Percentiles rank a stretch among this genome's conserved stretches.
These are phyloP conservation scores for Aspergillus diversus DNA, from an alignment of 495 filamentous ascomycete species.

Conservation along the genomic window DNA sequence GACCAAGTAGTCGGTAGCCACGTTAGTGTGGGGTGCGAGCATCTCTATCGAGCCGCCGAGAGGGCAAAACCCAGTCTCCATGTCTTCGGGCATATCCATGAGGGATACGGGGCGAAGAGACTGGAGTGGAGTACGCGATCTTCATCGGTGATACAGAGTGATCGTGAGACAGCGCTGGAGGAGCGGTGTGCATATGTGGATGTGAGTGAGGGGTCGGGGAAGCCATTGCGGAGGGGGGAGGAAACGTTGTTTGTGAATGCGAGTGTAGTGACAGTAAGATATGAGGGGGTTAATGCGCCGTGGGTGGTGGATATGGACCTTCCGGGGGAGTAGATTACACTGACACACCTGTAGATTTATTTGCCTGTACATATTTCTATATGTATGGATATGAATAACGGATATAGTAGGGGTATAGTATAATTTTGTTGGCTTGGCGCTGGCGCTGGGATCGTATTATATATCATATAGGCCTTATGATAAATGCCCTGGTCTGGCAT, in stretches of 20 bases:
- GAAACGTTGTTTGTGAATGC: conserved; percentile 79
- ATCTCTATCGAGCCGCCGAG: conserved; percentile 47
- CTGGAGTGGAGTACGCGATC: conserved; percentile 52
- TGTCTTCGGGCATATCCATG: conserved; percentile 68
- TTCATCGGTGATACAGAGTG: conserved; percentile 23
- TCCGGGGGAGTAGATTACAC: background rate
- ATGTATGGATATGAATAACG: too few species aligned
- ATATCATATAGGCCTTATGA: too few species aligned
- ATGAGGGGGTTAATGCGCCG: conserved; percentile 56
- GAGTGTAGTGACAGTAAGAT: conserved; percentile 57
- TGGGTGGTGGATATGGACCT: conserved; percentile 68
- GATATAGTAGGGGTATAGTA: too few species aligned
- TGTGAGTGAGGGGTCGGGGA: conserved; percentile 35
- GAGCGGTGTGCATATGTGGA: conserved; percentile 48
- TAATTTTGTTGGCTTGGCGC: too few species aligned
- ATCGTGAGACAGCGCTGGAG: conserved; percentile 46
- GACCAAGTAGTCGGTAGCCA: conserved; percentile 46
- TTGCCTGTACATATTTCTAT: too few species aligned
- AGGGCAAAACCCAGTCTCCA: conserved; percentile 54
- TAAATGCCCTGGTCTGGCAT: too few species aligned
- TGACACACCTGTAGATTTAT: too few species aligned
- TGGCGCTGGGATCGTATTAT: too few species aligned
- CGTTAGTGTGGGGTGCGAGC: conserved; percentile 50
- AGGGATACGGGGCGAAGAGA: conserved; percentile 70
- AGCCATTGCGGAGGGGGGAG: conserved; percentile 47